These are phyloP conservation scores for Crassisporium funariophilum DNA, from an alignment of 768 basidiomycete genomes.

Conservation along the genomic window DNA sequence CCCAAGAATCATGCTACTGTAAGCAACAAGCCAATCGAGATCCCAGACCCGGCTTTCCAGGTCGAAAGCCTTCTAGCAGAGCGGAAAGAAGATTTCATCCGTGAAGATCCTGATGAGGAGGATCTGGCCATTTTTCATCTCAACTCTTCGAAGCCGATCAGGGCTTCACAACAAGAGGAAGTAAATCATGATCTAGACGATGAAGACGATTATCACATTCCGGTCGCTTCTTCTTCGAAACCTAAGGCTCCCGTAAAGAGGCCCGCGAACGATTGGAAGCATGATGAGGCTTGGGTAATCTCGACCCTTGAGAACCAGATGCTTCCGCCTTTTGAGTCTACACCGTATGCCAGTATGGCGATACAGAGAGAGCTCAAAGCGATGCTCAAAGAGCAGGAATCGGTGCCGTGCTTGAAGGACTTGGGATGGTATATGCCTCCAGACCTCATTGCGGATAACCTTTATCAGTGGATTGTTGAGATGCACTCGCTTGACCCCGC, in stretches of 20 bases:
- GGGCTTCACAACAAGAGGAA: conserved; percentile 18
- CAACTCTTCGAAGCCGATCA: conserved; percentile 17
- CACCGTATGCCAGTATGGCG: conserved; percentile 53
- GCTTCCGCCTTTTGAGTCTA: conserved; percentile 63
- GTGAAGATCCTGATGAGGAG: conserved; percentile 50
- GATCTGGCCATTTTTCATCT: conserved; percentile 48
- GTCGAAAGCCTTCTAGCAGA: conserved; percentile 49
- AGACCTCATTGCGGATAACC: conserved; percentile 65
- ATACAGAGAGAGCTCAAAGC: conserved; percentile 62
- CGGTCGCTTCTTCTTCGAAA: conserved; percentile 18
- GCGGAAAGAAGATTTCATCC: conserved; percentile 40
- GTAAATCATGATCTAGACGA: conserved; percentile 31
- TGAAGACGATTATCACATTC: conserved; percentile 32
- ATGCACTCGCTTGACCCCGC: conserved; percentile 67
- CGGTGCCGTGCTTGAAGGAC: conserved; percentile 44
- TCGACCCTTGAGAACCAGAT: conserved; percentile 47
- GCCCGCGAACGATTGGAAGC: conserved; percentile 53
- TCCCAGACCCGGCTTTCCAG: conserved; percentile 61
- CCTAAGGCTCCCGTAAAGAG: conserved; percentile 23
- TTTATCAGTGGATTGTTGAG: conserved; percentile 76
- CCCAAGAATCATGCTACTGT: conserved; percentile 47
- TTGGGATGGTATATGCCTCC: conserved; percentile 75
- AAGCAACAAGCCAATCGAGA: conserved; percentile 37
- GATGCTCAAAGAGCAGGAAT: conserved; percentile 63
- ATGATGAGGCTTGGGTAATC: conserved; percentile 51